A percentile compares a stretch with the other conserved stretches of the same genome.
Evolutionary conservation across 2,329 filamentous ascomycete species (phyloP).

Genomic region (Xylaria sp.): DNA sequence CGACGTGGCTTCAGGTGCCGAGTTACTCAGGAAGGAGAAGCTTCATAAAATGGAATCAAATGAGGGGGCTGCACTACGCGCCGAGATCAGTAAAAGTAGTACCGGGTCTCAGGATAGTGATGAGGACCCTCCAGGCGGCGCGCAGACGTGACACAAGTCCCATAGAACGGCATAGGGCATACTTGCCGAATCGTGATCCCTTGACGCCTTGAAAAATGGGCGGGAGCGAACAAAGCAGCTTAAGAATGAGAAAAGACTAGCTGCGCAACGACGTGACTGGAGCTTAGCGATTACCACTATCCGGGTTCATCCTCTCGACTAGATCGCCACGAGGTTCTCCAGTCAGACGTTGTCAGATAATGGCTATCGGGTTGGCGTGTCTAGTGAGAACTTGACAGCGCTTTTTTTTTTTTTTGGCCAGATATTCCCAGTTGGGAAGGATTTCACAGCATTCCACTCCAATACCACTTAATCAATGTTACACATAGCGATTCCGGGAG

Average conservation of each 20-base stretch:
- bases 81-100: constrained; percentile 46
- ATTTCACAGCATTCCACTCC: constrained; percentile 17
- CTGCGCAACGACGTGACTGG: not conserved
- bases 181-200: constrained; percentile 2
- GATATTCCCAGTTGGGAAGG: constrained; percentile 3
- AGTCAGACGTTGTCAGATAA: not conserved
- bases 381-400: not conserved
- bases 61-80: constrained; percentile 47
- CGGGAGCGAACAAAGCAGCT: constrained; percentile 2
- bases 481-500: constrained; percentile 16
- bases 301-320: not conserved
- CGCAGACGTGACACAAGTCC: constrained; percentile 45
- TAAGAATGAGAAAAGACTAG: not conserved
- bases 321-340: constrained; percentile 3
- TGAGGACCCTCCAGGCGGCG: constrained; percentile 48
- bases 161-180: not conserved
- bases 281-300: constrained; percentile 5
- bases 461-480: constrained; percentile 25
- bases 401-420: constrained; percentile 7
- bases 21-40: constrained; percentile 56
- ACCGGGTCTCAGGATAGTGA: constrained; percentile 51
- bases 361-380: constrained; percentile 1
- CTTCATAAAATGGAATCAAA: constrained; percentile 49
- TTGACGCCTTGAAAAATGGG: constrained; percentile 24
- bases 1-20: constrained; percentile 52